Base-by-base conservation (phyloP, 106 monocot species). In the Narthecium ossifragum region DNA sequence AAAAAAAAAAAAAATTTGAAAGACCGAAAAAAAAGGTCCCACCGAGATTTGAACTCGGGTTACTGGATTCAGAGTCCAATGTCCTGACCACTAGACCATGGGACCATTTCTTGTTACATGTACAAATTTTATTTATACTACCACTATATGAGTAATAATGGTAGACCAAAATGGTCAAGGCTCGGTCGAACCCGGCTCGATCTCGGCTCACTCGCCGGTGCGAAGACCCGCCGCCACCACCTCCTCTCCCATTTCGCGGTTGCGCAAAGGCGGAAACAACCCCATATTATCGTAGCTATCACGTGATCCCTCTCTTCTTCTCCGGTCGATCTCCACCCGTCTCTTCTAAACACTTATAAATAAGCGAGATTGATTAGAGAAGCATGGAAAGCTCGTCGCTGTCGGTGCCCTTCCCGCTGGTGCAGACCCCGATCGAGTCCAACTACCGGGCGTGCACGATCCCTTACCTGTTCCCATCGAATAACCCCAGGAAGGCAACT, bases 61-160 rank as follows among this genome's bases (percentile, higher is more conserved):
- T 85, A 80, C 80, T 85, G 76, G 85, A 85, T 85, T 85, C 82
- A 87, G 75, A 82, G 86, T 87, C 86, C 72, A 87, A 79, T 78
- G 81, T 85, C 81, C 85, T 85, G 6, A 81, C 85, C 85, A 67
- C 85, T 85, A 81, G 85, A 78, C 80, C 73, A 85, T 85, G 76
- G 73, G 76, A 85, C 85, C 85, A 8, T 43, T 43, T 43, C 17
- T 23, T n/a, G 36, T 37, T 37, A 11, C 7, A 37, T 5, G 5
- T 6, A 14, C 41, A 2, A 41, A 41, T 41, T 14, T 41, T 41
- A 14, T 3, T 41, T n/a, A n/a, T n/a, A n/a, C n/a, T n/a, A n/a
- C n/a, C n/a, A n/a, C n/a, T n/a, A n/a, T n/a, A n/a, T n/a, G n/a
- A n/a, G n/a, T n/a, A n/a, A n/a, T n/a, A n/a, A n/a, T n/a, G n/a